Conservation (phyloP, 176 grass and related monocot species). For the Metroxylon sagu region DNA sequence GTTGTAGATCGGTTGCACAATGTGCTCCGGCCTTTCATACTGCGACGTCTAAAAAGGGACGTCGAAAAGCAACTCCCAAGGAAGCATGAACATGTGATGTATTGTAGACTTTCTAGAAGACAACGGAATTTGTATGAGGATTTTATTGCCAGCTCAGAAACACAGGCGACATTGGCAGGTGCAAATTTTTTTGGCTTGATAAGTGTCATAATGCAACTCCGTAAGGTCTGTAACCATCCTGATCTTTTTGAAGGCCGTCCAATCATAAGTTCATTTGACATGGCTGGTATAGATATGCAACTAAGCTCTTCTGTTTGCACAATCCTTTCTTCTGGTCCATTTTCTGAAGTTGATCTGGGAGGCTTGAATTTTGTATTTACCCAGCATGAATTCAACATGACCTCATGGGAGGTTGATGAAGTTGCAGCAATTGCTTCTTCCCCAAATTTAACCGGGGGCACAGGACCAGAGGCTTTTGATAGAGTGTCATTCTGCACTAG, state of each 20-base stretch:
- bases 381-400: constrained; percentile 76
- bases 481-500: constrained; percentile 10
- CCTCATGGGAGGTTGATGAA: constrained; percentile 76
- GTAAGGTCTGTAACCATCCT: constrained; percentile 98
- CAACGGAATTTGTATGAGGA: constrained; percentile 98
- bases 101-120: constrained; percentile 89
- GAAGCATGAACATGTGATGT: constrained; percentile 93
- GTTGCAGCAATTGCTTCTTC: constrained; percentile 35
- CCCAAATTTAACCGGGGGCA: constrained; percentile 19
- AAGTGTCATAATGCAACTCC: constrained; percentile 98
- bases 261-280: constrained; percentile 98
- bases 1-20: constrained; percentile 95
- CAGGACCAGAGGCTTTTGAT: constrained; percentile 14
- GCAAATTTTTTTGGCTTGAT: constrained; percentile 99
- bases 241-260: constrained; percentile 98
- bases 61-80: constrained; percentile 96
- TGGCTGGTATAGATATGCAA: constrained; percentile 76
- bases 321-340: constrained; percentile 46
- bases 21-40: constrained; percentile 92
- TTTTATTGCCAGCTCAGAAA: constrained; percentile 91
- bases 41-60: constrained; percentile 89
- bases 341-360: constrained; percentile 57
- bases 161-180: constrained; percentile 77
- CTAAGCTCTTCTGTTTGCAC: constrained; percentile 71
- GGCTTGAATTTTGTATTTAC: constrained; percentile 88